Percentiles rank a stretch among this genome's conserved stretches.
These are phyloP conservation scores for Fusarium subtropicale DNA, from an alignment of 2,329 filamentous ascomycete species.

Conservation along the genomic window DNA sequence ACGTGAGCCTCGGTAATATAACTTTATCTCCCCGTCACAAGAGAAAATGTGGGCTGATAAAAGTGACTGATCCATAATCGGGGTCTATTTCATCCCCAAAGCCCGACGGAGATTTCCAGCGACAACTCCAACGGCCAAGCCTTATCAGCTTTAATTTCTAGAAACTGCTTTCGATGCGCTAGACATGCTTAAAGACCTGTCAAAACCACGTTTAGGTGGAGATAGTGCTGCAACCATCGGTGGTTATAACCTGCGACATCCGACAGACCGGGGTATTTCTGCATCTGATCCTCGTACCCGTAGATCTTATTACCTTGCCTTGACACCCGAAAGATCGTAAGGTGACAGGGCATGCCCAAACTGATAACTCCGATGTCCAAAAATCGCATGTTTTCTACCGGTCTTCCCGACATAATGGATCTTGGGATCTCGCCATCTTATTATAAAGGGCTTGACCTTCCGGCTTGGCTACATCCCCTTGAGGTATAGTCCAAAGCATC, in stretches of 20 bases:
- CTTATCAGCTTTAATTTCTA: constrained; percentile 2
- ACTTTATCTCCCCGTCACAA: background rate
- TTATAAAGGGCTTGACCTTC: constrained; percentile 30
- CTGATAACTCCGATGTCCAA: background rate
- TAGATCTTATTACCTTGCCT: constrained; percentile 22
- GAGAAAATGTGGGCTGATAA: constrained; percentile 21
- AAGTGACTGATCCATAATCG: constrained; percentile 18
- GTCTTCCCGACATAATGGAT: constrained; percentile 25
- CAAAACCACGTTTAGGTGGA: constrained; percentile 6
- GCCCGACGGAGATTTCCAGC: constrained; percentile 30
- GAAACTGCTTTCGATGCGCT: background rate
- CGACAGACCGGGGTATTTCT: background rate
- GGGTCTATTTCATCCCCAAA: constrained; percentile 6
- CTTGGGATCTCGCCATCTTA: constrained; percentile 15
- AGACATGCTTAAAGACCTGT: background rate
- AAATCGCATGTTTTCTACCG: constrained; percentile 28
- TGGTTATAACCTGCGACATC: background rate
- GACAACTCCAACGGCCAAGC: background rate
- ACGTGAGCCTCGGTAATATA: constrained; percentile 7
- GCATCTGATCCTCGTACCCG: background rate
- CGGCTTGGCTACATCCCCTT: constrained; percentile 18
- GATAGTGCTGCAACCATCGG: background rate
- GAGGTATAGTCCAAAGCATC: constrained; percentile 2
- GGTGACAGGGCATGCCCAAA: constrained; percentile 13
- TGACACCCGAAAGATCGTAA: constrained; percentile 34